Evolutionary conservation across 2,329 filamentous ascomycete genomes (phyloP), one percentile per base, ranked within the genome.

Genomic region (Penicillium sclerotiorum): DNA sequence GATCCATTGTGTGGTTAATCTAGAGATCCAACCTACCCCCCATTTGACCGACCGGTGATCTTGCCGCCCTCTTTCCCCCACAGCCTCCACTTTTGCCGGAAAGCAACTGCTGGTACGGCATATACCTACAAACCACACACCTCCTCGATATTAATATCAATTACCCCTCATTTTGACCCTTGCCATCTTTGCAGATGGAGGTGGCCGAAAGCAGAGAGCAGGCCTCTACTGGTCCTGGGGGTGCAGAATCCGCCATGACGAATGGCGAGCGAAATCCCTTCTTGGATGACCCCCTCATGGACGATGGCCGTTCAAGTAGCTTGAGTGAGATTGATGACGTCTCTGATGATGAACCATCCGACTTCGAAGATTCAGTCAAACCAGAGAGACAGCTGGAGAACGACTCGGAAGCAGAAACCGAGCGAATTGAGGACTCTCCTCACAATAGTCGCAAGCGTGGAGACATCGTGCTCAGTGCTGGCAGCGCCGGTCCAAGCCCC

Each of bases 281-380:
- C 33, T 52, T 69, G 20, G 67, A 68, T 51, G 81, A 82, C 57
- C 61, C 65, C 45, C 59, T 73, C 52, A 68, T 71, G 60, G 84
- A 86, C 63, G 89, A 88, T 68, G 86, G 85, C 68, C 80, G 88
- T 45, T 96, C 92, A 32, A 97, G 93, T 72, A 94, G 91, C 64
- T 80, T 97, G 61, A 96, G 90, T 75, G 93, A 96, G 63, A 89
- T 95, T 49, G 91, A 92, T 65, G 89, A 95, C 63, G 86, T 89
- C 55, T 81, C 78, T 36, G 87, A 89, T 44, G 84, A 88, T 56
- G 87, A 81, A 41, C 73, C 73, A 3, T 73, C 73, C 11, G 75
- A 87, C 45, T 81, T 81, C 53, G 79, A 72, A 63, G 71, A 68
- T 50, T 73, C 65, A 15, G 53, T 55, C 46, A 71, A 58, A 60